phyloP scores from a whole-genome alignment of 352 stramenopile genomes.

The Phytopythium cucurbitacearum region DNA sequence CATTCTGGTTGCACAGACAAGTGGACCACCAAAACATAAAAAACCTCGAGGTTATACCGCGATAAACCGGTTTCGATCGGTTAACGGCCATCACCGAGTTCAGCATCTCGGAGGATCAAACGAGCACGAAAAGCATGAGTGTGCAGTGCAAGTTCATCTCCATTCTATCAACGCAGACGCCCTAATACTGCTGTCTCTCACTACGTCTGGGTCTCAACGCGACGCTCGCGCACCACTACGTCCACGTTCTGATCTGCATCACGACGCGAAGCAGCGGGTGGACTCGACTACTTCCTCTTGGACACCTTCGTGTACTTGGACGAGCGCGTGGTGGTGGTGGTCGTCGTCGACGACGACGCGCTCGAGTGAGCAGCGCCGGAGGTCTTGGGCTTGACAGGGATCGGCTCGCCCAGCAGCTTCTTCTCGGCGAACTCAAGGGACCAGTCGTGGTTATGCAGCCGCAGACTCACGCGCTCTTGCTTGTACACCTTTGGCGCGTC shows the following conservation, averaged over 20 bases:
- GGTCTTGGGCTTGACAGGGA: constrained; percentile 42
- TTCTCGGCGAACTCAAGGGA: constrained; percentile 79
- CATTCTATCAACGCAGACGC: too few species aligned
- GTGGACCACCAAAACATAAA: constrained; percentile 6
- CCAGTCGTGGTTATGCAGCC: constrained; percentile 81
- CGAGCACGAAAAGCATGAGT: too few species aligned
- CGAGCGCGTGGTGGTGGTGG: constrained; percentile 25
- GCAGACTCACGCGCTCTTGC: constrained; percentile 80
- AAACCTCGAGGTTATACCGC: constrained; percentile 4
- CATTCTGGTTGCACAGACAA: too few species aligned
- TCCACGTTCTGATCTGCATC: too few species aligned
- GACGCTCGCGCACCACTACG: background rate
- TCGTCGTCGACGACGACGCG: constrained; percentile 20
- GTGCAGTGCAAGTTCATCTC: too few species aligned
- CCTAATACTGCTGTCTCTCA: too few species aligned
- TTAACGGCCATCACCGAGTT: background rate
- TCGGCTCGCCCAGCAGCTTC: constrained; percentile 71
- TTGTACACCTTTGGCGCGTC: constrained; percentile 89
- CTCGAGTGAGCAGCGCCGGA: constrained; percentile 7
- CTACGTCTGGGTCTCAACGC: background rate
- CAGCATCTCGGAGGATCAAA: too few species aligned
- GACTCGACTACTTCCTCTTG: constrained; percentile 47
- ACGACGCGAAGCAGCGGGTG: background rate
- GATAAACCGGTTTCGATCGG: background rate
- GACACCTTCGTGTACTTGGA: constrained; percentile 77